These are phyloP conservation scores for Ceratocystis eucalypticola DNA, from an alignment of 2,329 filamentous ascomycete genomes.

Conservation along the genomic window DNA sequence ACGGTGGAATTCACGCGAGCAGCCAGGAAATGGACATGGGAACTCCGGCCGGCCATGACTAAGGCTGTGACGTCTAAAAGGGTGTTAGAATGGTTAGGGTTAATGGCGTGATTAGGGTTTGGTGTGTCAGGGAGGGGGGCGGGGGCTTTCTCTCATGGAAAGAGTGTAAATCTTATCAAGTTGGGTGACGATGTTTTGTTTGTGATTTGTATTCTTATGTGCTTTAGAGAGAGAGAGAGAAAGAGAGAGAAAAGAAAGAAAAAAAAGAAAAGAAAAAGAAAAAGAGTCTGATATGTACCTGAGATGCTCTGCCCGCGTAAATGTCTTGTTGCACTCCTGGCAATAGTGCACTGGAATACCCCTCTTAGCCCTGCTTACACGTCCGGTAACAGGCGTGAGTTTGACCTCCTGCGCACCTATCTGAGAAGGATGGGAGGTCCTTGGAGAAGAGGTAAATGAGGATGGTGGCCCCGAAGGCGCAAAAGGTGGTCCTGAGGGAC, in stretches of 20 bases:
- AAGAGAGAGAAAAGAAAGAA: too few relatives aligned
- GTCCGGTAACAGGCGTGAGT: constrained; percentile 42
- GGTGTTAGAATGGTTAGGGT: not conserved
- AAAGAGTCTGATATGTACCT: constrained; percentile 31
- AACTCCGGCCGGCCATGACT: constrained; percentile 43
- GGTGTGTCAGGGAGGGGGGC: not conserved
- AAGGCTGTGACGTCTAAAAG: constrained; percentile 43
- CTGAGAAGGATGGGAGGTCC: not conserved
- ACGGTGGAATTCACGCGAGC: constrained; percentile 44
- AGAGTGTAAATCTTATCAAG: not conserved
- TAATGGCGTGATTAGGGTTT: not conserved
- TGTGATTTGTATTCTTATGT: not conserved
- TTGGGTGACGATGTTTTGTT: not conserved
- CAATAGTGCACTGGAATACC: constrained; percentile 45
- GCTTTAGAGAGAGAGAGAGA: not conserved
- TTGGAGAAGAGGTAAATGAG: not conserved
- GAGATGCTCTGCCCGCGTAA: constrained; percentile 49
- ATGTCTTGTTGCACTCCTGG: constrained; percentile 37
- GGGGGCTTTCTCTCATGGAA: not conserved
- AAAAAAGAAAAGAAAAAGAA: not conserved
- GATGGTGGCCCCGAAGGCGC: not conserved
- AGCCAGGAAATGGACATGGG: constrained; percentile 39
- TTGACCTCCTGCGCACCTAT: constrained; percentile 27
- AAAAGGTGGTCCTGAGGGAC: not conserved
- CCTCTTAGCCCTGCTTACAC: constrained; percentile 46